Evolutionary conservation across 345 rosid species (phyloP).

Genomic region (Conringia planisiliqua): DNA sequence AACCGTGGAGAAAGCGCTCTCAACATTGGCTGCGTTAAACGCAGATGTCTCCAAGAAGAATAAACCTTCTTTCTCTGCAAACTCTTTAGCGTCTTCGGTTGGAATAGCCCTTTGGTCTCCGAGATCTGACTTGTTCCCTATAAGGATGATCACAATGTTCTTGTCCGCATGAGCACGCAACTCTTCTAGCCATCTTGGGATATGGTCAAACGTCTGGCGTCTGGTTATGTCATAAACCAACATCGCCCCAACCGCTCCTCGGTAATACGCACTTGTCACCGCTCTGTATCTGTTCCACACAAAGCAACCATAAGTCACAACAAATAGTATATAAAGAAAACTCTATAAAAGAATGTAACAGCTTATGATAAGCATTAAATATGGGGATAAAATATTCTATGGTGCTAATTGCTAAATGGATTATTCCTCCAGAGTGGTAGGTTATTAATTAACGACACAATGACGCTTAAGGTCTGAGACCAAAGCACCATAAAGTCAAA

Average conservation of each 20-base stretch:
- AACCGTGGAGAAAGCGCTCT: conserved; percentile 65
- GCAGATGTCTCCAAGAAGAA: conserved; percentile 84
- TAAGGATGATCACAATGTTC: conserved; percentile 72
- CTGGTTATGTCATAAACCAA: conserved; percentile 70
- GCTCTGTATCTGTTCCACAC: conserved; percentile 58
- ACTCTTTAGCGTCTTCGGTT: conserved; percentile 68
- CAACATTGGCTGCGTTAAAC: conserved; percentile 59
- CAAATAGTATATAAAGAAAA: background rate
- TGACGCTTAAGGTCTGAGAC: background rate
- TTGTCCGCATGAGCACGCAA: conserved; percentile 76
- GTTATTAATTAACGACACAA: too few species aligned
- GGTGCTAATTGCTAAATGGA: too few species aligned
- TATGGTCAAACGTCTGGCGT: conserved; percentile 79
- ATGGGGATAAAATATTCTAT: too few species aligned
- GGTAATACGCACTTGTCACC: conserved; percentile 75
- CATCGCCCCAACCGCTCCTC: conserved; percentile 91
- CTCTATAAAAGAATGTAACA: background rate
- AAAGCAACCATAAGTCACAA: background rate
- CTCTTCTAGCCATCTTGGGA: conserved; percentile 81
- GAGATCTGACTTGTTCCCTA: conserved; percentile 73
- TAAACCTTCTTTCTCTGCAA: conserved; percentile 74
- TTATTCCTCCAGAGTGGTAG: too few species aligned
- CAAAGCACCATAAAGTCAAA: background rate
- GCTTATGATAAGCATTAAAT: background rate
- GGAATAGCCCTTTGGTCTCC: conserved; percentile 63